Evolutionary conservation across 2,329 filamentous ascomycete genomes (phyloP).

Genomic region (Pseudogymnoascus sp.): DNA sequence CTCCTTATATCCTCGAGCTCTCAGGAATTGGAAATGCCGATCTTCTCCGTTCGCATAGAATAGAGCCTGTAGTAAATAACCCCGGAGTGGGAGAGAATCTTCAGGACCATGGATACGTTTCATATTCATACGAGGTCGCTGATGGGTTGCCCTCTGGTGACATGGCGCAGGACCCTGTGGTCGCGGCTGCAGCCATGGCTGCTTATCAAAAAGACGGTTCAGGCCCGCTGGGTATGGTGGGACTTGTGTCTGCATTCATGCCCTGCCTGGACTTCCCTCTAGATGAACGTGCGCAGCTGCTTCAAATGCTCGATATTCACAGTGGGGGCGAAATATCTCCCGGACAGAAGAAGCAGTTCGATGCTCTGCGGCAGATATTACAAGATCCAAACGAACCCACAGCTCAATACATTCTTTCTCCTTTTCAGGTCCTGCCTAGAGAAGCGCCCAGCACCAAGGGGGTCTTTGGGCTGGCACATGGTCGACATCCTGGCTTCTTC

Average conservation of each 20-base stretch:
- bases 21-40: constrained; percentile 26
- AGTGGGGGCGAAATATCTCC: background rate
- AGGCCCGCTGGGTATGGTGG: constrained; percentile 14
- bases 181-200: constrained; percentile 15
- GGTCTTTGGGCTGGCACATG: constrained; percentile 13
- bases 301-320: constrained; percentile 11
- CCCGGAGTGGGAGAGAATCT: constrained; percentile 21
- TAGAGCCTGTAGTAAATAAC: constrained; percentile 18
- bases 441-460: constrained; percentile 14
- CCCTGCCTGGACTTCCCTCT: constrained; percentile 11
- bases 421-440: constrained; percentile 15
- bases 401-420: constrained; percentile 16
- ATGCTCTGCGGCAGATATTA: constrained; percentile 12
- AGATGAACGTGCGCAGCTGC: constrained; percentile 9
- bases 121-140: constrained; percentile 10
- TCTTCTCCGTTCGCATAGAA: constrained; percentile 18
- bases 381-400: constrained; percentile 13
- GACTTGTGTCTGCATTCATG: constrained; percentile 17
- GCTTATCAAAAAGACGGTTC: constrained; percentile 14
- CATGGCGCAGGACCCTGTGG: constrained; percentile 11
- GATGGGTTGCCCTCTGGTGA: constrained; percentile 15
- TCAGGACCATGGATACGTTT: constrained; percentile 12
- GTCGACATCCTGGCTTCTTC: constrained; percentile 13
- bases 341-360: constrained; percentile 12
- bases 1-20: constrained; percentile 29